A percentile compares a stretch with the other conserved stretches of the same genome.
Conservation (phyloP, 2,329 filamentous ascomycete genomes). For the Eutypella sp. region DNA sequence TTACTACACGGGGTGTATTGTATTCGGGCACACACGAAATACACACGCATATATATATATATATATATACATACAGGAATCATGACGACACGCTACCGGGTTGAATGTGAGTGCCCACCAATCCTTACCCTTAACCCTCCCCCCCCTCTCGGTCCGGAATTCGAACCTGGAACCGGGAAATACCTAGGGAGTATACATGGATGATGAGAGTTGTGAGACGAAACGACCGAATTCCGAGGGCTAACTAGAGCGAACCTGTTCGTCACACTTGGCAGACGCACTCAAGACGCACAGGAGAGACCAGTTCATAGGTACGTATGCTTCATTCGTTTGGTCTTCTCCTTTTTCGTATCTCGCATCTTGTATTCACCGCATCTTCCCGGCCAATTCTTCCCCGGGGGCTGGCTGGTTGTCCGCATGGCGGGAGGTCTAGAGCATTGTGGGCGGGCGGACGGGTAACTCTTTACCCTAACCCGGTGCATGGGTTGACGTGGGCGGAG, state of each 20-base stretch:
- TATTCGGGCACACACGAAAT: no score
- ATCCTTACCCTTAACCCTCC: no score
- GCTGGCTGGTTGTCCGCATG: neutral
- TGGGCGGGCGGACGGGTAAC: no score
- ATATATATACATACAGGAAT: no score
- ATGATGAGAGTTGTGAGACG: neutral
- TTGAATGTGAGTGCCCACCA: constrained; percentile 59
- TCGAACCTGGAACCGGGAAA: neutral
- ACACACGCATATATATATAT: no score
- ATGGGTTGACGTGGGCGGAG: no score
- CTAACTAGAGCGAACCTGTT: constrained; percentile 6
- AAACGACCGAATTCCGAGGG: neutral
- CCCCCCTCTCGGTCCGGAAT: no score
- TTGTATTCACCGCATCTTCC: neutral
- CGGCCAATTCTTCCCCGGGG: neutral
- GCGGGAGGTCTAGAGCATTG: neutral
- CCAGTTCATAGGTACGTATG: constrained; percentile 78
- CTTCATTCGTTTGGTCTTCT: constrained; percentile 4
- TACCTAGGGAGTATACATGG: neutral
- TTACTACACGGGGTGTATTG: no score
- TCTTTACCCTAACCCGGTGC: no score
- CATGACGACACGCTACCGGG: constrained; percentile 64
- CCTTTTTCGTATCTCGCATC: neutral
- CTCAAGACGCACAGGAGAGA: constrained; percentile 83
- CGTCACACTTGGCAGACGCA: constrained; percentile 45